Evolutionary conservation across 108 stramenopile genomes (phyloP).

Genomic region (Fragilariopsis cylindrus): DNA sequence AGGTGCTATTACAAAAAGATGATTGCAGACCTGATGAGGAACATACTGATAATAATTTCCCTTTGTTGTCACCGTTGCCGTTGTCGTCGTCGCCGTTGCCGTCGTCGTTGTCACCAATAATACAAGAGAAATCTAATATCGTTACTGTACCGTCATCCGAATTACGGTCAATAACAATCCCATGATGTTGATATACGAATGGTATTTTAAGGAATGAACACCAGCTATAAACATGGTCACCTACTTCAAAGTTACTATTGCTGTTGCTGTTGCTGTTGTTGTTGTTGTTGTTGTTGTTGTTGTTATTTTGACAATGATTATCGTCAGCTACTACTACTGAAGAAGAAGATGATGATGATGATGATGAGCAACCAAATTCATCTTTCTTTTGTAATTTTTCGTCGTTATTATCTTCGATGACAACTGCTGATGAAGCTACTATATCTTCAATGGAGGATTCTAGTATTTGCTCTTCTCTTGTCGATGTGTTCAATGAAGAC

Average conservation of each 20-base stretch:
- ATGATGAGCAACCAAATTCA: no score
- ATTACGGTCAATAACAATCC: constrained; percentile 15
- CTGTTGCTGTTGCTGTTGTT: neutral
- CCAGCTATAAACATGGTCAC: constrained; percentile 24
- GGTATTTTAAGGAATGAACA: constrained; percentile 18
- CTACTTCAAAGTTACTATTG: constrained; percentile 3
- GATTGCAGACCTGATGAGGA: neutral
- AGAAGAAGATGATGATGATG: no score
- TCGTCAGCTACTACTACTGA: neutral
- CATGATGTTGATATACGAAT: constrained; percentile 19
- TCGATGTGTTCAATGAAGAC: no score
- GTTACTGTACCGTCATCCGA: neutral
- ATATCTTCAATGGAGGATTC: no score
- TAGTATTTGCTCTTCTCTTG: no score
- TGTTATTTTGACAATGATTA: neutral
- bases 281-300: neutral
- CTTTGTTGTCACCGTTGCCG: no score
- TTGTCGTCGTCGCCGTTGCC: neutral
- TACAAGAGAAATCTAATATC: constrained; percentile 1
- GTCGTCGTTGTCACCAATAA: neutral
- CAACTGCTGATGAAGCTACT: no score
- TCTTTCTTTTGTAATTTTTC: no score
- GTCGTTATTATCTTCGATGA: no score
- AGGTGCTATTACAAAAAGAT: neutral
- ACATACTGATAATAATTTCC: neutral